Percentiles rank a stretch among this genome's conserved stretches.
These are phyloP conservation scores for Kodamaea fukazawae DNA, from an alignment of 805 yeast genomes.

Conservation along the genomic window DNA sequence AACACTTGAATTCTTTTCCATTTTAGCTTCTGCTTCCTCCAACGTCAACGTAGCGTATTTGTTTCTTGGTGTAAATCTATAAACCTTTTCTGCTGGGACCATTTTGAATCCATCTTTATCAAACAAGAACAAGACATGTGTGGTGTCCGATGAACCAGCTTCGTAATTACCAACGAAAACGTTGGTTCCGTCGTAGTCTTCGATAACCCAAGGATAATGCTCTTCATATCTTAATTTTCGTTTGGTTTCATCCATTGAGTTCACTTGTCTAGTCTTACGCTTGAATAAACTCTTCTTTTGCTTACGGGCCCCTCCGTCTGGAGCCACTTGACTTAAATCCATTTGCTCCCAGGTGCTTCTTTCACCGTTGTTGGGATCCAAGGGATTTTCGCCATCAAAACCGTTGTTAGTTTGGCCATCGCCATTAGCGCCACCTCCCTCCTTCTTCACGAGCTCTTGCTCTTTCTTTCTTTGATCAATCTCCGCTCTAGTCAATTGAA, in stretches of 20 bases:
- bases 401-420: too few species aligned
- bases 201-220: slow-evolving; percentile 96
- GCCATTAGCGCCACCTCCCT: slow-evolving; percentile 2
- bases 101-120: slow-evolving; percentile 87
- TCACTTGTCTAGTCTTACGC: slow-evolving; percentile 82
- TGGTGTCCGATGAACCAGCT: slow-evolving; percentile 82
- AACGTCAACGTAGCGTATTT: slow-evolving; percentile 89
- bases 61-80: slow-evolving; percentile 89
- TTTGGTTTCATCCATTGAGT: slow-evolving; percentile 76
- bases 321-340: slow-evolving; percentile 73
- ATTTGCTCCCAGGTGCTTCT: slow-evolving; percentile 37
- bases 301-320: slow-evolving; percentile 86
- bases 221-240: slow-evolving; percentile 89
- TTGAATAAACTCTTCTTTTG: slow-evolving; percentile 57
- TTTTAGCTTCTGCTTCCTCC: slow-evolving; percentile 94
- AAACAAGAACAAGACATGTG: slow-evolving; percentile 73
- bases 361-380: slow-evolving; percentile 18
- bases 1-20: slow-evolving; percentile 74
- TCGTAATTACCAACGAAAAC: slow-evolving; percentile 96
- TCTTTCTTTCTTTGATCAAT: slow-evolving; percentile 53
- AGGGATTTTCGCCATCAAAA: background rate
- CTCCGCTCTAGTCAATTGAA: slow-evolving; percentile 76
- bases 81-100: slow-evolving; percentile 94
- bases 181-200: slow-evolving; percentile 90
- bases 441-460: slow-evolving; percentile 24